A percentile compares a stretch with the other conserved stretches of the same genome.
Evolutionary conservation across 2,329 filamentous ascomycete species (phyloP).

Genomic region (Ceratocystis harringtonii): DNA sequence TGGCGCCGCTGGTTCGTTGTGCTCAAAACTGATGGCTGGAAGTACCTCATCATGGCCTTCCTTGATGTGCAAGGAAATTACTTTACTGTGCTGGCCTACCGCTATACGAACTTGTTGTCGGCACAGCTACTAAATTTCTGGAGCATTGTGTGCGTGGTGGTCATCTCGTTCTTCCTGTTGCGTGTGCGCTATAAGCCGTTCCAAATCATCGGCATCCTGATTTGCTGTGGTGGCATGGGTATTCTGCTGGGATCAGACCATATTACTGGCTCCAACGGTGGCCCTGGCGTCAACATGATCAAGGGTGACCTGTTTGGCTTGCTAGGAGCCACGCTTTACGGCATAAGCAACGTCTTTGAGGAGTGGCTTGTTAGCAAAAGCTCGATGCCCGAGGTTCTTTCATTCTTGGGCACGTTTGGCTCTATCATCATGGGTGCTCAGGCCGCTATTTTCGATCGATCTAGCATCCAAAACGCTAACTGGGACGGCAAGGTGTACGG

Average conservation of each 20-base stretch:
- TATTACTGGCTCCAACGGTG: constrained; percentile 59
- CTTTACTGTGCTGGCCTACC: constrained; percentile 89
- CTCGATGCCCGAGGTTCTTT: constrained; percentile 84
- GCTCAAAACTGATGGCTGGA: constrained; percentile 64
- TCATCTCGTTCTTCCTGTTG: constrained; percentile 68
- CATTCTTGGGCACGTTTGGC: constrained; percentile 77
- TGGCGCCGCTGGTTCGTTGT: constrained; percentile 52
- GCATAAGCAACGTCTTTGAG: constrained; percentile 77
- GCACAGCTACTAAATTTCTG: constrained; percentile 97
- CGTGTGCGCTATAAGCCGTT: constrained; percentile 77
- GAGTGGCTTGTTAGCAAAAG: constrained; percentile 82
- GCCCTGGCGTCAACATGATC: constrained; percentile 52
- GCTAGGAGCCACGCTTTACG: constrained; percentile 79
- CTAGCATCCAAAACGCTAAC: constrained; percentile 47
- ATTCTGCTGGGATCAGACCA: constrained; percentile 77
- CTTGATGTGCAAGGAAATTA: constrained; percentile 95
- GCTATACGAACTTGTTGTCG: constrained; percentile 79
- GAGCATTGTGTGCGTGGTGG: constrained; percentile 86
- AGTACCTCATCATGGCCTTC: constrained; percentile 83
- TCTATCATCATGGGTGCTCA: constrained; percentile 84
- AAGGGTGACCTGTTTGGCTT: constrained; percentile 91
- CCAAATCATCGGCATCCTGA: constrained; percentile 72
- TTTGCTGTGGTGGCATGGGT: constrained; percentile 84
- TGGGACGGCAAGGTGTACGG: constrained; percentile 58
- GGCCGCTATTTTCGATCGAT: constrained; percentile 79